phyloP scores from a whole-genome alignment of 495 filamentous ascomycete species.

The Trichoderma gamsii region DNA sequence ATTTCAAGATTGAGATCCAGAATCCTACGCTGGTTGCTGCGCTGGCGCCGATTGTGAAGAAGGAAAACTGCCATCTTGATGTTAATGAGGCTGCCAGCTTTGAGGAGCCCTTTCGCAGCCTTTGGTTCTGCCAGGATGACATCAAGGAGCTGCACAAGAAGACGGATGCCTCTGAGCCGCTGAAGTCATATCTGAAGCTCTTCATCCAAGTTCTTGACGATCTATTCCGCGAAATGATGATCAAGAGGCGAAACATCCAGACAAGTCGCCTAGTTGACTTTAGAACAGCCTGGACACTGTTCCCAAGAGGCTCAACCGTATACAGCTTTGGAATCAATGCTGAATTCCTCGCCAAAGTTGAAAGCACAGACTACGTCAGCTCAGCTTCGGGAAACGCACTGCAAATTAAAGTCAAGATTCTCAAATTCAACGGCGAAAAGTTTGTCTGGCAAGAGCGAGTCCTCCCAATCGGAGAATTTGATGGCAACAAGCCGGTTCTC shows the following conservation, averaged over 20 bases:
- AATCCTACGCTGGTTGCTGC: slow-evolving; percentile 31
- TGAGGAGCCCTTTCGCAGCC: slow-evolving; percentile 29
- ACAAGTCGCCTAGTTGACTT: slow-evolving; percentile 27
- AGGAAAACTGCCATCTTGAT: slow-evolving; percentile 29
- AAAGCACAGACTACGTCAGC: slow-evolving; percentile 21
- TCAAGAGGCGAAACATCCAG: slow-evolving; percentile 27
- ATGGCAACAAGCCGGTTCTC: slow-evolving; percentile 26
- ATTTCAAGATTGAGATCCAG: slow-evolving; percentile 33
- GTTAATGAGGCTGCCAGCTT: slow-evolving; percentile 29
- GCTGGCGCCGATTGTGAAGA: slow-evolving; percentile 28
- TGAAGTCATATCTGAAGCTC: slow-evolving; percentile 28
- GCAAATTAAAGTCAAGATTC: slow-evolving; percentile 22
- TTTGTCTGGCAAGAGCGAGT: slow-evolving; percentile 28
- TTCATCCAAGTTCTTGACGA: slow-evolving; percentile 32
- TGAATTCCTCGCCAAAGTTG: slow-evolving; percentile 31
- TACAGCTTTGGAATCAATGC: slow-evolving; percentile 27
- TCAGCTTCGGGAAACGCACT: neutral
- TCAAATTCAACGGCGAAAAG: slow-evolving; percentile 27
- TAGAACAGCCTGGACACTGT: slow-evolving; percentile 34
- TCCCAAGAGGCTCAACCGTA: slow-evolving; percentile 29
- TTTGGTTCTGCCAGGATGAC: slow-evolving; percentile 35
- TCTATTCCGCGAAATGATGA: slow-evolving; percentile 29
- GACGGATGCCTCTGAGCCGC: slow-evolving; percentile 17
- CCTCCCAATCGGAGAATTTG: slow-evolving; percentile 22
- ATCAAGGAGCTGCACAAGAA: slow-evolving; percentile 23